Evolutionary conservation across 2,329 filamentous ascomycete genomes (phyloP).

Genomic region (Didymosphaeria variabile): DNA sequence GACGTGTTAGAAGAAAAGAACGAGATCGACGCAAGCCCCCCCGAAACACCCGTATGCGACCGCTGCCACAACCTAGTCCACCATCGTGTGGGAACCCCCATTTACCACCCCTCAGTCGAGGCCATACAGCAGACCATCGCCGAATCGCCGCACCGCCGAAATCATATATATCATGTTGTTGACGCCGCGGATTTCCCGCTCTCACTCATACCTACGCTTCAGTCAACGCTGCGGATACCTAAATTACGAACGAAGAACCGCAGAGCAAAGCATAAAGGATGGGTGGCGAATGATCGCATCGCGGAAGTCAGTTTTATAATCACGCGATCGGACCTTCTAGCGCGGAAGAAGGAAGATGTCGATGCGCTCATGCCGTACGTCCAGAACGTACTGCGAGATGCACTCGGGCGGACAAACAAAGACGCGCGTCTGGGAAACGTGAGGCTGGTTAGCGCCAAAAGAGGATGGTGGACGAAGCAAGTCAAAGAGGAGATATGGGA

Average conservation of each 20-base stretch:
- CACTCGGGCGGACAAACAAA: conserved; percentile 72
- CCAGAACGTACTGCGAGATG: conserved; percentile 76
- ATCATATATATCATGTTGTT: conserved; percentile 94
- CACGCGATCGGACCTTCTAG: conserved; percentile 85
- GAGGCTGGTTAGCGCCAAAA: conserved; percentile 82
- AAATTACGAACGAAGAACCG: conserved; percentile 82
- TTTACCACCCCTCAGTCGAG: conserved; percentile 81
- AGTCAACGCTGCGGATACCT: conserved; percentile 73
- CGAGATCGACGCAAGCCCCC: conserved; percentile 23
- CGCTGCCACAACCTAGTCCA: conserved; percentile 85
- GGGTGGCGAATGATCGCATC: conserved; percentile 68
- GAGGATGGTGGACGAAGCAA: conserved; percentile 88
- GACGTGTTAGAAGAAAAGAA: conserved; percentile 23
- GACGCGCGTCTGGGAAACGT: conserved; percentile 88
- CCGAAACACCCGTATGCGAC: conserved; percentile 73
- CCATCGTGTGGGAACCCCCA: conserved; percentile 74
- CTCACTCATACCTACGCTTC: conserved; percentile 83
- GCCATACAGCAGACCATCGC: conserved; percentile 84
- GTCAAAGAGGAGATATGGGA: conserved; percentile 87
- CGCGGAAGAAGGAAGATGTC: conserved; percentile 82
- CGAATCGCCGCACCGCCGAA: conserved; percentile 88
- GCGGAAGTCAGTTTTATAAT: conserved; percentile 91
- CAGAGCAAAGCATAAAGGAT: conserved; percentile 73
- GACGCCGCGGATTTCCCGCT: conserved; percentile 98
- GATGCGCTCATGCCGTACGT: conserved; percentile 88